Evolutionary conservation across 2,329 filamentous ascomycete genomes (phyloP), one percentile per base, ranked within the genome.

Genomic region (Colletotrichum acutatum): DNA sequence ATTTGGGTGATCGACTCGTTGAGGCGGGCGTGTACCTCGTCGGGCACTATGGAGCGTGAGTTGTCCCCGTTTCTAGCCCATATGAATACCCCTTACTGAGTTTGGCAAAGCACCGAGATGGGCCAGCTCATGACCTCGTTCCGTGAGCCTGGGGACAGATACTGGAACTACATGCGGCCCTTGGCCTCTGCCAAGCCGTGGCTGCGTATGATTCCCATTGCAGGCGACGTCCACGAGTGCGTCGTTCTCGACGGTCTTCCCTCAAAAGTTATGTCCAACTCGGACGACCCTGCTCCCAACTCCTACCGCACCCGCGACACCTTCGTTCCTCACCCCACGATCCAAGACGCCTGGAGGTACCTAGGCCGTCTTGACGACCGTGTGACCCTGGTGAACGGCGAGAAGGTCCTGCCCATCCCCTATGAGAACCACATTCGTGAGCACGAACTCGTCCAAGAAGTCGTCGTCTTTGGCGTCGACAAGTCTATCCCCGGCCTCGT

Each of bases 71-170:
- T 24, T 16, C 34, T 42, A 30, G 37, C 28, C 5, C 5, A 3
- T 4, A 11, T 2, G 34, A 28, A 4, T 9, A 19, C 6, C 4
- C 16, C 16, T 34, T 14, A 26, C 34, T 58, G 4, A 66, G 19
- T 26, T 52, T 16, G 7, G n/a, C 9, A 1, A 26, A 88, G 86
- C 1, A 91, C 89, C 0, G 89, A 91, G 77, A 88, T 85, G 5
- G 88, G 89, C 5, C 85, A 88, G 74, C 77, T 90, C 34, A 90
- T 90, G 86, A 90, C 86, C 3, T 89, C 88, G 0, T 84, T 86
- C 71, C 81, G 89, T 22, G 84, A 86, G 0, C 77, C 79, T 1
- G 85, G 81, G 1, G 89, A 91, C 75, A 84, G 84, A 30, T 84
- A 83, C 12, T 91, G 89, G 89, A 86, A 89, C 74, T 91, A 90